Conservation (phyloP, 1,284 basidiomycete species). For the Ceratobasidium papillatum region DNA sequence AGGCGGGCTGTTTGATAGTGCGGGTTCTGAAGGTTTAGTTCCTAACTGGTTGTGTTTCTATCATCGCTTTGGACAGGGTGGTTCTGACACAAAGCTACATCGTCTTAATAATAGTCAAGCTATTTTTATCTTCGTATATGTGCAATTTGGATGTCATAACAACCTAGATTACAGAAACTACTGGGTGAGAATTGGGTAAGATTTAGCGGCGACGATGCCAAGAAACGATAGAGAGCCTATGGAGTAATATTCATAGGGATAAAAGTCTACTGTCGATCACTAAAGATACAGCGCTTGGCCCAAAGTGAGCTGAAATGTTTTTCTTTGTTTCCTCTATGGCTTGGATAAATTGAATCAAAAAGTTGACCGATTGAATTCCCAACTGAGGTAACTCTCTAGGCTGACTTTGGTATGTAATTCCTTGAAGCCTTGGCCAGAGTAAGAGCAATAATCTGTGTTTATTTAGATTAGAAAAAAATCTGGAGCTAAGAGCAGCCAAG, state of each 20-base stretch:
- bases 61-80: no score
- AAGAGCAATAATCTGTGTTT: neutral
- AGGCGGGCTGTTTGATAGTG: neutral
- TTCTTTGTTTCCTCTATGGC: constrained; percentile 4
- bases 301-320: neutral
- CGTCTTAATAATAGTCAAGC: no score
- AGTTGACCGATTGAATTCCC: neutral
- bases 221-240: neutral
- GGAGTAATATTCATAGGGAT: neutral
- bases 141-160: no score
- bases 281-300: neutral
- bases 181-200: neutral
- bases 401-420: neutral
- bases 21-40: no score
- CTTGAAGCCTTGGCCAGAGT: neutral
- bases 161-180: neutral
- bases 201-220: neutral
- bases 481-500: neutral
- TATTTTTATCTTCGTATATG: no score
- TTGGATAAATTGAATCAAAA: neutral
- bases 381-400: neutral
- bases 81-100: no score
- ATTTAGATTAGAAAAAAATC: neutral
- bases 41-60: no score
- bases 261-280: neutral